Percentiles rank a stretch among this genome's conserved stretches.
Conservation (phyloP, 1,139 yeast genomes). For the Diutina neorugosa region DNA sequence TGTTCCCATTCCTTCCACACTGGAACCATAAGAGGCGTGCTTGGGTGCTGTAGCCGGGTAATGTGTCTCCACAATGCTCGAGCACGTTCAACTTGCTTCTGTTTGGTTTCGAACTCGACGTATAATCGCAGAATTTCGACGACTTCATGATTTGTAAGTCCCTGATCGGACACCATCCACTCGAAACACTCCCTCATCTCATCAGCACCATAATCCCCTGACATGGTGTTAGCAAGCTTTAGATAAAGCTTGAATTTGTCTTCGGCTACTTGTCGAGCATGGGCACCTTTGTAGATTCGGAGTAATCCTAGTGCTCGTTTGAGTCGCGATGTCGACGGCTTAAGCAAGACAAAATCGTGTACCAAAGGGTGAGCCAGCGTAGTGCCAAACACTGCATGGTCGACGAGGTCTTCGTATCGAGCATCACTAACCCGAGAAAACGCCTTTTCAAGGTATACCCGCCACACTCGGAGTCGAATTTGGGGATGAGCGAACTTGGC, state of each 20-base stretch:
- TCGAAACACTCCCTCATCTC: conserved; percentile 12
- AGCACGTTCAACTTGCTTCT: conserved; percentile 43
- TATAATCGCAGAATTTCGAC: conserved; percentile 23
- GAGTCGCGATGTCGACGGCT: not conserved
- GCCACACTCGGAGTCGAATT: conserved; percentile 60
- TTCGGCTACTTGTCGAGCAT: conserved; percentile 4
- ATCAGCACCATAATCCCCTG: conserved; percentile 8
- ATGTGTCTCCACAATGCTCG: conserved; percentile 43
- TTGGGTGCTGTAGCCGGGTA: conserved; percentile 14
- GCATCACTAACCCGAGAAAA: not conserved
- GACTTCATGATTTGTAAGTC: conserved; percentile 18
- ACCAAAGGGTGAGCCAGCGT: not conserved
- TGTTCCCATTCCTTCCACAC: conserved; percentile 60
- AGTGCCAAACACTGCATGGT: not conserved
- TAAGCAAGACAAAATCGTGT: not conserved
- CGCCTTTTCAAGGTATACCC: conserved; percentile 42
- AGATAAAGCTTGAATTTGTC: conserved; percentile 16
- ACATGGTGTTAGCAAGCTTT: conserved; percentile 8
- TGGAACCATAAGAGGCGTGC: conserved; percentile 12
- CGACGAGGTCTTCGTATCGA: not conserved
- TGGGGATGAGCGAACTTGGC: conserved; percentile 46
- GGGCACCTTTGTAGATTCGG: not conserved
- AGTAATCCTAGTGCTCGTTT: not conserved
- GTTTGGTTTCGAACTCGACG: conserved; percentile 34
- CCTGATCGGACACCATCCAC: conserved; percentile 12